Base-by-base conservation (phyloP, 2,329 filamentous ascomycete genomes). In the Kalaharituber pfeilii region DNA sequence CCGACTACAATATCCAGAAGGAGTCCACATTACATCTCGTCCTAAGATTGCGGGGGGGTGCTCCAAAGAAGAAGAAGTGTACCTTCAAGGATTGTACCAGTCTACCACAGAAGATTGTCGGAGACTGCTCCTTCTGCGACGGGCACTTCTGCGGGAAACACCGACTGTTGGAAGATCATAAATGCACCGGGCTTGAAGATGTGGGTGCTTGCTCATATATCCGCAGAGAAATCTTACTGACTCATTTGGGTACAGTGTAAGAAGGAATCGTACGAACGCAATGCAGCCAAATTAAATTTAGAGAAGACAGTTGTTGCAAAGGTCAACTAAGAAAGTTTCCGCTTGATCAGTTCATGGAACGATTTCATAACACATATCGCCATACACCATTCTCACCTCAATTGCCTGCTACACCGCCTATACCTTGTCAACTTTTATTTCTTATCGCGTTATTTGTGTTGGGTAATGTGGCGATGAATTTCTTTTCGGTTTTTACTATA, bases 1-100 rank as follows among this genome's bases (percentile, higher is more conserved):
- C 79, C 51, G 89, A 95, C 68, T 95, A 95, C 79, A 95, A 95
- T 74, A 95, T 95, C 49, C 89, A 96, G 70, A 89, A 89, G 73
- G 85, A 89, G 67, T 84, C 80, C 0, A 89, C 85, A 0, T 75
- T 89, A 1, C 84, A 89, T 68, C 68, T 89, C 54, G 84, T 89
- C 47, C 80, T 89, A 22, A 81, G 84, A 66, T 78, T 89, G 4
- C 82, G 84, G 71, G 83, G 83, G 75, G 83, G 83, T 70, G 47
- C 25, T 22, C 76, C 80, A 59, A 85, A 82, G 72, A 86, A 84
- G 75, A 80, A 83, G 63, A 81, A 84, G 64, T 96, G 91, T 75
- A 82, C 76, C 61, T 87, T 85, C 73, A 88, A 89, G 71, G 81
- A 87, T 63, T 96, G 91, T 79, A 86, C 80, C 67, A 81, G 86